Base-by-base conservation (phyloP, 208 protist species). In the Leishmania gerbilli region DNA sequence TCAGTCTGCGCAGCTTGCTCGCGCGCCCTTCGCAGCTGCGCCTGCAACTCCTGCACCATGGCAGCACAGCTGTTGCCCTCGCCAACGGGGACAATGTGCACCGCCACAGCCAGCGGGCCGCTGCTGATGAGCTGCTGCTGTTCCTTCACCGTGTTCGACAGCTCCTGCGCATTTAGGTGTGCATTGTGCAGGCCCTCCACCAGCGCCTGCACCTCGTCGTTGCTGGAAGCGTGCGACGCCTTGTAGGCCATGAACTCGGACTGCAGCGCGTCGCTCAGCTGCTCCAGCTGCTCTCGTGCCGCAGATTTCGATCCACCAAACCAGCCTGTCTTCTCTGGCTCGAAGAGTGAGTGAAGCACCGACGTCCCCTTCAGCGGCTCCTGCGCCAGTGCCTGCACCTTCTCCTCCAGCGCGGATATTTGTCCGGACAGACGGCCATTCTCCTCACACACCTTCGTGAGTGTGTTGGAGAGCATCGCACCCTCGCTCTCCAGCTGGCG, bases 361-460 rank as follows among this genome's bases (percentile, higher is more conserved):
- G 92, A 89, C 0, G 92, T 90, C 1, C 42, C 71, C 51, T 89
- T 49, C 7, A 95, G 76, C 9, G 91, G 90, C 37, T 80, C 72
- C 40, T 74, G 68, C 51, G 87, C 76, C 34, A 96, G 80, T 60
- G 79, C 64, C 1, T 74, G 84, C 60, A 88, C 79, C 81, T 93
- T 95, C 76, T 86, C 78, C 68, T 92, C 71, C 47, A 92, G 62
- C 9, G 67, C 7, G 0, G 82, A 71, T 8, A 96, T 69, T 60
- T 89, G 77, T 11, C 40, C 69, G 0, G 87, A 81, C 31, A 98
- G 88, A n/a, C 76, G 80, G 0, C 87, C 82, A 81, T 96, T 98
- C 69, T 98, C 91, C n/a, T 96, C 92, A 68, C 93, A 96, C 15
- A 98, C 84, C 74, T 91, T 93, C 11, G 89, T 80, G 34, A 98